Base-by-base conservation (phyloP, 306 rosid genomes). In the Castanopsis chinensis region DNA sequence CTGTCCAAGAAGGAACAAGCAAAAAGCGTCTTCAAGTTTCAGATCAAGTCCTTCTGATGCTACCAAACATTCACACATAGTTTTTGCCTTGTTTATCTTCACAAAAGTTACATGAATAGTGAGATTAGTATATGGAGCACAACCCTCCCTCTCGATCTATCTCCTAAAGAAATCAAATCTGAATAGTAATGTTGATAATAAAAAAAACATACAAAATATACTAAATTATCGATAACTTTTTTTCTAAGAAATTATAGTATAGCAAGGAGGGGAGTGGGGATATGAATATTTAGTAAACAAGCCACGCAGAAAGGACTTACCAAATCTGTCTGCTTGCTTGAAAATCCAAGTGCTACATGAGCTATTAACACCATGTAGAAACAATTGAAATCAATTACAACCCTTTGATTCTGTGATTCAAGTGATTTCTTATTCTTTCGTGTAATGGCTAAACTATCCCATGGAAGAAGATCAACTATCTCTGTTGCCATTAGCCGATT, bases 351-450 rank as follows among this genome's bases (percentile, higher is more conserved):
- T 9, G 99, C 97, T 86, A 93, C 18, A 79, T 96, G 97, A 77
- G 97, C 97, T 69, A 78, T 78, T 81, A 93, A 90, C 59, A 83
- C 94, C 83, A 87, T 37, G 71, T 90, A 96, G 80, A 90, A 93
- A 89, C 98, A 96, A 65, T 75, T 86, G 76, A 86, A 86, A 88
- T 93, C 98, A 70, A 96, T 86, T 73, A 96, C 89, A 69, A 87
- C 92, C 86, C 95, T 83, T 83, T 91, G 94, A 87, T 93, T 96
- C 67, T 96, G 98, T 53, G 99, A 91, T 81, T 96, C 99, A 49
- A 96, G 87, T 73, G 97, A 93, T 83, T 93, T 96, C 84, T 90
- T 96, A 69, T 91, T 96, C 92, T 91, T 96, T 82, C 99, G 87
- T 78, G 88, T 88, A 65, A 69, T 75, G 23, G 91, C 94, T 83